Percentiles rank a stretch among this genome's conserved stretches.
Evolutionary conservation across 2,329 filamentous ascomycete species (phyloP).

Genomic region (Microcyclospora tardicrescens): DNA sequence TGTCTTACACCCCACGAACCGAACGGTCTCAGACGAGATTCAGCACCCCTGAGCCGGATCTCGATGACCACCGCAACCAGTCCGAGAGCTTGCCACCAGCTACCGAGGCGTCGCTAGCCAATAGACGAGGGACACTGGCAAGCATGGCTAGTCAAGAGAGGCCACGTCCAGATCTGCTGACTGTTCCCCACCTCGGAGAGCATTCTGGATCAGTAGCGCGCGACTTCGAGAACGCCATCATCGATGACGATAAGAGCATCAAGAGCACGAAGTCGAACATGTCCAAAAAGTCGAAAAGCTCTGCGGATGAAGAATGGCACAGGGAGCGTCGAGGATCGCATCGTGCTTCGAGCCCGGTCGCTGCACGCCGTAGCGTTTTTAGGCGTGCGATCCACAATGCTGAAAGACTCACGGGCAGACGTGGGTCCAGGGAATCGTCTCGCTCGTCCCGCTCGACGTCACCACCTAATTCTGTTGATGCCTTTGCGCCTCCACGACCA

Average conservation of each 20-base stretch:
- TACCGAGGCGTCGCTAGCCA: constrained; percentile 32
- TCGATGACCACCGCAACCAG: constrained; percentile 77
- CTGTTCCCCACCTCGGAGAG: constrained; percentile 28
- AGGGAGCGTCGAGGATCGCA: constrained; percentile 13
- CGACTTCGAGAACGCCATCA: constrained; percentile 80
- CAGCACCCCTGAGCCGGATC: constrained; percentile 61
- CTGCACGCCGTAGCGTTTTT: constrained; percentile 31
- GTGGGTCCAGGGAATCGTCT: constrained; percentile 18
- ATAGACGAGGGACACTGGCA: constrained; percentile 59
- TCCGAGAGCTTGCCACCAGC: constrained; percentile 45
- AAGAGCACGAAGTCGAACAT: constrained; percentile 43
- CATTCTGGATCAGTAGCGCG: constrained; percentile 39
- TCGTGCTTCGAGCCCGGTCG: constrained; percentile 21
- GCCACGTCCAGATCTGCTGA: constrained; percentile 33
- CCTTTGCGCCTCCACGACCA: constrained; percentile 81
- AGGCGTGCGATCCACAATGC: constrained; percentile 23
- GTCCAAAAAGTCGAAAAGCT: constrained; percentile 26
- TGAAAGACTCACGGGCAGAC: constrained; percentile 7
- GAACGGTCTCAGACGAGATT: constrained; percentile 51
- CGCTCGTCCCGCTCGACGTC: constrained; percentile 56
- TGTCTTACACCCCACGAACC: constrained; percentile 51
- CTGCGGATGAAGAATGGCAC: constrained; percentile 22
- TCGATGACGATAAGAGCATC: constrained; percentile 56
- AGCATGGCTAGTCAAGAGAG: constrained; percentile 41
- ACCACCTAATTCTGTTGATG: constrained; percentile 93